A percentile compares a stretch with the other conserved stretches of the same genome.
phyloP scores from a whole-genome alignment of 331 rosid genomes.

The Quercus phellos region DNA sequence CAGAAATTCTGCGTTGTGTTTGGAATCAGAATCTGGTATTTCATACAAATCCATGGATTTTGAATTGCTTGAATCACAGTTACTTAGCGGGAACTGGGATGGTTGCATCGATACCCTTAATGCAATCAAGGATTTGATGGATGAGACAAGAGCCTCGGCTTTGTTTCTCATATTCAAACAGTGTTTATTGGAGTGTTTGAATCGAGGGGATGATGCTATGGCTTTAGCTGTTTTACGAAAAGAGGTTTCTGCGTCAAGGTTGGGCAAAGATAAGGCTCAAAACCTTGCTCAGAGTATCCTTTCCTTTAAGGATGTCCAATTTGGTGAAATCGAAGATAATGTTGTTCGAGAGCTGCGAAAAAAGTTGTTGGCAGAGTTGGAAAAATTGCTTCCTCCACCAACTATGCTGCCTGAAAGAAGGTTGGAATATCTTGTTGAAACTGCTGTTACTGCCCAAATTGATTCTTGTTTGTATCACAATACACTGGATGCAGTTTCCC shows the following conservation, averaged over 20 bases:
- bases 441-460: constrained; percentile 50
- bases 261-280: constrained; percentile 53
- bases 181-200: constrained; percentile 56
- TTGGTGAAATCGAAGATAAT: constrained; percentile 31
- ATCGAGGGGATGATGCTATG: constrained; percentile 47
- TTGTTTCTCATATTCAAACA: constrained; percentile 64
- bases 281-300: constrained; percentile 49
- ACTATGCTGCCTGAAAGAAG: constrained; percentile 50
- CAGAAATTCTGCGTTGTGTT: constrained; percentile 51
- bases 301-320: constrained; percentile 35
- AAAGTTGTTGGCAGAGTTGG: constrained; percentile 53
- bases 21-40: constrained; percentile 79
- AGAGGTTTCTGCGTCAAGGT: constrained; percentile 37
- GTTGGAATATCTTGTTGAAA: constrained; percentile 76
- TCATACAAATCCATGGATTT: constrained; percentile 46
- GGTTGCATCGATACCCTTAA: constrained; percentile 42
- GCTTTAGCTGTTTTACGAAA: constrained; percentile 69
- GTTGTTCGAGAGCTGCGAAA: constrained; percentile 37
- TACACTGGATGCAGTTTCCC: constrained; percentile 47
- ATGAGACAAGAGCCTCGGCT: constrained; percentile 57
- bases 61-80: constrained; percentile 53
- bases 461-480: constrained; percentile 76
- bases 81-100: constrained; percentile 65
- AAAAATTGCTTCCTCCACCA: constrained; percentile 67
- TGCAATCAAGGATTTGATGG: constrained; percentile 39